Base-by-base conservation (phyloP, 1,284 basidiomycete genomes). In the Melampsora americana region DNA sequence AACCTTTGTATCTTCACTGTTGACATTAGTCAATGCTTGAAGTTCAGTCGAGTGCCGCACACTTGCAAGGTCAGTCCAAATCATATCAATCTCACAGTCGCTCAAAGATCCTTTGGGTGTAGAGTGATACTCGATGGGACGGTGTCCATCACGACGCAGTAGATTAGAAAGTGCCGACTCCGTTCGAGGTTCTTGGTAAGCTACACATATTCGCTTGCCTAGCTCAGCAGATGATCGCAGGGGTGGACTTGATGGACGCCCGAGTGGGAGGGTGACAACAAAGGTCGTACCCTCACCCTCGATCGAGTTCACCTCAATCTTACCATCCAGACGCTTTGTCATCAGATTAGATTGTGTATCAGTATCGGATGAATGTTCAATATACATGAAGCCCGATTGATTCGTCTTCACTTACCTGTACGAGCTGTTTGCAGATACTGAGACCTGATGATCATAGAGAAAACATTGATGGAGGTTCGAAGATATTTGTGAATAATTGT, bases 341-440 rank as follows among this genome's bases (percentile, higher is more conserved):
- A 11, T 23, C 42, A 26, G 18, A 26, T 11, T 6, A 16, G 16
- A 44, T 16, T 1, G 5, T 44, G 2, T 18, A 44, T 44, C 44
- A 44, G 44, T 44, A 44, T 16, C 12, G 14, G 1, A 16, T 44
- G 1, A 44, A 1, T 39, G 9, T 5, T 39, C 39, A 9, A 44
- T 2, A 18, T 18, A 5, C 16, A 18, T 44, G 44, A 18, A 44
- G 16, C 44, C 44, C 16, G 5, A 44, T 44, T 16, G 5, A 44
- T 16, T 5, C 3, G 44, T 44, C 5, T 44, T 28, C 32, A 59
- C 71, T 73, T 60, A 73, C 71, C 65, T 73, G 61, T 28, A 73
- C 71, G 9, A 73, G 64, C 65, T 73, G 71, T 59, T 73, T 73
- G 53, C 71, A 73, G 32, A 73, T 73, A 39, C 71, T 73, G 30